Base-by-base conservation (phyloP, 306 rosid genomes). In the Quercus aquifolioides region DNA sequence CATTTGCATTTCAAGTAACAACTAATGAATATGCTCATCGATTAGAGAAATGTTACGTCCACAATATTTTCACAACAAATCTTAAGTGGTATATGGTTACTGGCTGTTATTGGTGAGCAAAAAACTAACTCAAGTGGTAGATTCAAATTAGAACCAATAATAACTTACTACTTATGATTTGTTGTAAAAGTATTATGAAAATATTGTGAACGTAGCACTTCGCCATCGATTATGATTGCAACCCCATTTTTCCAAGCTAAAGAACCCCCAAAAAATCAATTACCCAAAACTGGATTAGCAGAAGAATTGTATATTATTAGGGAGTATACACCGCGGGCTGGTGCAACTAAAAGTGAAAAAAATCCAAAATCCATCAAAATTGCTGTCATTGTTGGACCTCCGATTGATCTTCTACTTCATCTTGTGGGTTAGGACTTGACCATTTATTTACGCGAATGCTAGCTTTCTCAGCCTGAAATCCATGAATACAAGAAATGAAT, bases 391-490 rank as follows among this genome's bases (percentile, higher is more conserved):
- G 41, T 41, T 76, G 54, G 35, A n/a, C 41, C 30, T 74, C 79
- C 4, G 30, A 0, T 18, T 54, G 60, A 20, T 30, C 74, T 31
- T 38, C 60, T 3, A 1, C 46, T 41, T 8, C 46, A 41, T 41
- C 12, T 41, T 9, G 46, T 41, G 78, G 68, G 1, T 83, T 46
- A 30, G 87, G 65, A 30, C 12, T 71, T 12, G 90, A 74, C 91
- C 87, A 89, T 69, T 79, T 84, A 26, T 65, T 82, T 1, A 92
- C 82, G 7, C 87, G 84, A n/a, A 35, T 15, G 21, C 25, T 46
- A 71, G 92, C 92, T 18, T 54, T 79, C 60, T 69, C 56, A 5
- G 91, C 97, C 97, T 89, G 88, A 77, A 60, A 57, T 56, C 25
- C 38, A 62, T 1, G 5, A 33, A 67, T 18, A 15, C 7, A 33